Conservation (phyloP, 106 monocot genomes). For the Amphibolis antarctica region DNA sequence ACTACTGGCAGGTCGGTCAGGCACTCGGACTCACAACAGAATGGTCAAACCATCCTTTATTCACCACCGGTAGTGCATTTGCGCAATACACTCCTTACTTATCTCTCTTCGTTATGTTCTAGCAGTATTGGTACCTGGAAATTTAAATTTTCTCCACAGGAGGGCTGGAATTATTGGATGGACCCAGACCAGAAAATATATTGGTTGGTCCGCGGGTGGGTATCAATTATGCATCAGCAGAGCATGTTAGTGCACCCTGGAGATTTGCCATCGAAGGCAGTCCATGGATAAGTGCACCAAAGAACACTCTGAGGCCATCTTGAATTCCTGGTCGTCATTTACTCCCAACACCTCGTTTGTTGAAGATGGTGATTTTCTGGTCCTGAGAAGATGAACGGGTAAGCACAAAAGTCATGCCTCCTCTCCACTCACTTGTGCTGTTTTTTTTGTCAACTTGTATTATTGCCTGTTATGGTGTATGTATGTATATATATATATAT, state of each 20-base stretch:
- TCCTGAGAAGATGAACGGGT: too few species aligned
- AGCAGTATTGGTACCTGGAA: not conserved
- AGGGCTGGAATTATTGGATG: constrained; percentile 69
- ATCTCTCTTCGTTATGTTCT: not conserved
- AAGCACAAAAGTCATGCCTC: too few species aligned
- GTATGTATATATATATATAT: too few species aligned
- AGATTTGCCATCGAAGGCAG: constrained; percentile 69
- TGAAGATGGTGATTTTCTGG: too few species aligned
- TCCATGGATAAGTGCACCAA: constrained; percentile 82
- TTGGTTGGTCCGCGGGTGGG: constrained; percentile 76
- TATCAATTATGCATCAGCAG: constrained; percentile 70
- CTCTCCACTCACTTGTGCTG: too few species aligned
- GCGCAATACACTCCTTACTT: not conserved
- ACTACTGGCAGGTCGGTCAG: constrained; percentile 53
- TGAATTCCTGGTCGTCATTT: not conserved
- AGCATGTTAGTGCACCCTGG: constrained; percentile 78
- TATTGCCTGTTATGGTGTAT: too few species aligned
- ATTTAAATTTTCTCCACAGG: constrained; percentile 23
- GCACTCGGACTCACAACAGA: constrained; percentile 69
- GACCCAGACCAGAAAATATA: constrained; percentile 48
- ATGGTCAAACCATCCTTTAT: constrained; percentile 91
- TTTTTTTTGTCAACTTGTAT: too few species aligned
- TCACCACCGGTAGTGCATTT: constrained; percentile 23
- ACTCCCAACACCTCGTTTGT: too few species aligned
- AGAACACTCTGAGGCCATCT: constrained; percentile 43